These are phyloP conservation scores for Begonia loranthoides DNA, from an alignment of 306 rosid genomes.

Conservation along the genomic window DNA sequence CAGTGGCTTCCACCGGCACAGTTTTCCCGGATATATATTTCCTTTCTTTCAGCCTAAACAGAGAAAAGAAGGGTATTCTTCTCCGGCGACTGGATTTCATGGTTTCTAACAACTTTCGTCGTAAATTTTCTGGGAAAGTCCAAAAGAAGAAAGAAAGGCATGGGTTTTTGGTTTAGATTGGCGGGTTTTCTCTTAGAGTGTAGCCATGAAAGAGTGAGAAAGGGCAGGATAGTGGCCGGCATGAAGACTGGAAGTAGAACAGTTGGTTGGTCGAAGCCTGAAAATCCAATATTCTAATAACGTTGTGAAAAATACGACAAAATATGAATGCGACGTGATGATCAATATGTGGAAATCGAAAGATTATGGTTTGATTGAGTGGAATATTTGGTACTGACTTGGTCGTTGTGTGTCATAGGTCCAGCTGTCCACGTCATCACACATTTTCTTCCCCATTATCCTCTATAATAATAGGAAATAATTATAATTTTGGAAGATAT, in stretches of 20 bases:
- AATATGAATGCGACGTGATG: too few relatives aligned
- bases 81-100: constrained; percentile 1
- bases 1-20: neutral
- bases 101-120: neutral
- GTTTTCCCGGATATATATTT: neutral
- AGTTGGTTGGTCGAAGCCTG: neutral
- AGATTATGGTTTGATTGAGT: too few relatives aligned
- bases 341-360: too few relatives aligned
- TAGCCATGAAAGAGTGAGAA: constrained; percentile 36
- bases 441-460: too few relatives aligned
- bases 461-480: too few relatives aligned
- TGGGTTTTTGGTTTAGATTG: constrained; percentile 16
- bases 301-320: too few relatives aligned
- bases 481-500: too few relatives aligned
- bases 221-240: neutral
- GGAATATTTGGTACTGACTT: too few relatives aligned
- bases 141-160: constrained; percentile 31
- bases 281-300: too few relatives aligned
- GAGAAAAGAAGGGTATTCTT: neutral
- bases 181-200: constrained; percentile 10
- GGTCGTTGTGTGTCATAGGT: too few relatives aligned
- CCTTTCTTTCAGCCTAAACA: neutral
- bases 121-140: constrained; percentile 9
- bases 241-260: neutral
- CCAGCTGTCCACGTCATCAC: too few relatives aligned